These are phyloP conservation scores for Colletotrichum coccodes DNA, from an alignment of 2,329 filamentous ascomycete genomes.

Conservation along the genomic window DNA sequence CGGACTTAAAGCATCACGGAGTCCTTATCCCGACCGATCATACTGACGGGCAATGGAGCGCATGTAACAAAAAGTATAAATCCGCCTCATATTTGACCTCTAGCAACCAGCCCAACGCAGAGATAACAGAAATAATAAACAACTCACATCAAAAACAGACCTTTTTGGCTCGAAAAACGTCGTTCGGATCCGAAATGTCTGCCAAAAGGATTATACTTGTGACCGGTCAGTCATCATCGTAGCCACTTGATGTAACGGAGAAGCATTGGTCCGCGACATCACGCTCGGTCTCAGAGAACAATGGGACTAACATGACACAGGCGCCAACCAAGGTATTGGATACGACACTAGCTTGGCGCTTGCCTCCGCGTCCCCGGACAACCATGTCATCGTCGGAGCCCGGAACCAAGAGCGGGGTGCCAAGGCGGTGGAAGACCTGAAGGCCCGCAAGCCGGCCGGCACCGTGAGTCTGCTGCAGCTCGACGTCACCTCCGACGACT, in stretches of 20 bases:
- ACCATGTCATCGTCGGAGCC: slow-evolving; percentile 50
- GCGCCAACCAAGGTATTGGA: slow-evolving; percentile 59
- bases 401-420: slow-evolving; percentile 50
- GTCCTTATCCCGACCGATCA: neutral
- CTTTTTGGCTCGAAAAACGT: neutral
- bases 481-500: slow-evolving; percentile 68
- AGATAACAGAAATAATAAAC: neutral
- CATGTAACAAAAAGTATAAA: neutral
- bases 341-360: slow-evolving; percentile 50
- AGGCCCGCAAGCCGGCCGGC: slow-evolving; percentile 58
- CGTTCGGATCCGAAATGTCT: slow-evolving; percentile 25
- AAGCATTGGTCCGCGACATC: neutral
- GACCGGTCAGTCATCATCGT: slow-evolving; percentile 38
- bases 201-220: slow-evolving; percentile 43
- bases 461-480: slow-evolving; percentile 66
- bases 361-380: slow-evolving; percentile 46
- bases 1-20: neutral
- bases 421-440: slow-evolving; percentile 40
- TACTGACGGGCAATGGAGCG: too few relatives aligned
- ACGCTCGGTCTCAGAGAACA: too few relatives aligned
- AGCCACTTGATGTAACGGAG: too few relatives aligned
- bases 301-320: slow-evolving; percentile 33
- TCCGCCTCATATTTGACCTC: neutral
- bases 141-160: neutral
- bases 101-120: too few relatives aligned